phyloP scores from a whole-genome alignment of 768 basidiomycete species.

The Crepidotus variabilis region DNA sequence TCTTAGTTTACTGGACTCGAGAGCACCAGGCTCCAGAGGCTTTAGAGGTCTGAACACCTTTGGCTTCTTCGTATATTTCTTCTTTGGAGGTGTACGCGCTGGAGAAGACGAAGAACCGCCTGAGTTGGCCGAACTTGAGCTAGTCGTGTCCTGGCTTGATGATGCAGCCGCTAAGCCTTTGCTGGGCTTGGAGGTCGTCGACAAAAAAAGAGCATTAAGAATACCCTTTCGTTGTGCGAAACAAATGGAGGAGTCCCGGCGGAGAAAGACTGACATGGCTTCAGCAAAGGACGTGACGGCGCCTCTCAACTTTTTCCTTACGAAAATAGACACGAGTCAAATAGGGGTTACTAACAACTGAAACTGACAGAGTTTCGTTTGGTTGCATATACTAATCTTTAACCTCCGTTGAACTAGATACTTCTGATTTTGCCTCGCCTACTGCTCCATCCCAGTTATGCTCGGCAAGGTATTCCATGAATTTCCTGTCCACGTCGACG shows the following conservation, averaged over 20 bases:
- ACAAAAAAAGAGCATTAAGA: neutral
- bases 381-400: constrained; percentile 17
- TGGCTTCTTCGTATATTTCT: too few relatives aligned
- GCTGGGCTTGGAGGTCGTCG: neutral
- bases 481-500: constrained; percentile 60
- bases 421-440: constrained; percentile 39
- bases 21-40: neutral
- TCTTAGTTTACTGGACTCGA: constrained; percentile 46
- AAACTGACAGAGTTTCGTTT: too few relatives aligned
- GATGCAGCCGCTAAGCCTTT: neutral
- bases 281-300: neutral
- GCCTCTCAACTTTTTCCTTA: neutral
- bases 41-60: neutral
- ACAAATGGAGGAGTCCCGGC: neutral
- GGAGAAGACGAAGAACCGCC: neutral
- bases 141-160: neutral
- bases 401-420: too few relatives aligned
- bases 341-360: too few relatives aligned
- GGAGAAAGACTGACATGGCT: neutral
- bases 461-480: constrained; percentile 53
- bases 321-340: neutral
- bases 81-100: too few relatives aligned
- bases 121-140: neutral
- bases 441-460: constrained; percentile 67
- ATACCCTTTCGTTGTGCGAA: neutral